Base-by-base conservation (phyloP, 164 flowering plant species). In the Nelumbo lutea region DNA sequence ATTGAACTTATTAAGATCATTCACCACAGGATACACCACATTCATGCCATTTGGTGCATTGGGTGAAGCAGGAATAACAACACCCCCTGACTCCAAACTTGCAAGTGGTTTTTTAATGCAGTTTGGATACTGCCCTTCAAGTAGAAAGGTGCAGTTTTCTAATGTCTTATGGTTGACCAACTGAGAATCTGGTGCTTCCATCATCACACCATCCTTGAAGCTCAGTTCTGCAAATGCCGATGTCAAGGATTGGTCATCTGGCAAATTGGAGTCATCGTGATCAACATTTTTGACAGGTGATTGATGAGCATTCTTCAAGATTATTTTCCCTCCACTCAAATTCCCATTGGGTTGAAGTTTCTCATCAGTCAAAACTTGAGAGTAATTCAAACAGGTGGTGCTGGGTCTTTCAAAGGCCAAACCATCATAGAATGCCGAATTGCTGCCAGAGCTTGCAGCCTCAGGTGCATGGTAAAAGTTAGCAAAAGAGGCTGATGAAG, bases 191-290 rank as follows among this genome's bases (percentile, higher is more conserved):
- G 50, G 66, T 62, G 73, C 52, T 50, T 61, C 71, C 69, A 40
- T n/a, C 1, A 59, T 5, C 41, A 51, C 61, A 50, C 71, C 74
- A 47, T 70, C 64, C 39, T 38, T 48, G 13, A 79, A 69, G 61
- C 68, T 71, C 46, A 82, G 57, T 52, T 64, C 70, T 59, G 74
- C 72, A 61, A 80, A 74, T 53, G 79, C 83, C 68, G 81, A 74
- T 52, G 82, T 71, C 75, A 80, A 71, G 47, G 78, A 59, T 4
- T 74, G 79, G 27, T 69, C 79, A 73, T 72, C 66, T 6, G 77
- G 76, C 42, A 69, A 73, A 62, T 63, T 74, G 52, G 57, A 50
- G 47, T 61, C 82, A 61, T 72, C 78, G 11, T 5, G 38, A 55
- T 53, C 63, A 64, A 65, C 53, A 45, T 59, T 69, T 66, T 71